Conservation (phyloP, 1,284 basidiomycete species). For the Cutaneotrichosporon dermatis region DNA sequence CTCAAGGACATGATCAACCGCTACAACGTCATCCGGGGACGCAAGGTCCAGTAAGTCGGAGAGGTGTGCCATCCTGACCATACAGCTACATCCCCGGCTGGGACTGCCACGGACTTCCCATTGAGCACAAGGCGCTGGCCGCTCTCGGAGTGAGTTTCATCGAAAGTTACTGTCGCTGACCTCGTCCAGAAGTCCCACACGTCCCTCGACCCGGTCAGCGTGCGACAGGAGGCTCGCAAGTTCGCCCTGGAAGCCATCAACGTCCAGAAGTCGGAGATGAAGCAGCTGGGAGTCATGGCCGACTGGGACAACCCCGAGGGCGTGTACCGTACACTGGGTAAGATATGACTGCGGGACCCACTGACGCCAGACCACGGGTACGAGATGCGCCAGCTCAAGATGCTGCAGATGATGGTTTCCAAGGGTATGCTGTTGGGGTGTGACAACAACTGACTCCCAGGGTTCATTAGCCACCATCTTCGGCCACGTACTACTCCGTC, state of each 20-base stretch:
- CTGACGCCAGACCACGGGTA: slow-evolving; percentile 66
- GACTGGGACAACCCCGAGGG: slow-evolving; percentile 69
- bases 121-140: slow-evolving; percentile 85
- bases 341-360: slow-evolving; percentile 26
- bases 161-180: neutral
- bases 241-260: slow-evolving; percentile 74
- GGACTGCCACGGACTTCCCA: slow-evolving; percentile 98
- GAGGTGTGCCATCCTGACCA: neutral
- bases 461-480: slow-evolving; percentile 70
- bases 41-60: slow-evolving; percentile 68
- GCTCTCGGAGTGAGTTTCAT: slow-evolving; percentile 59
- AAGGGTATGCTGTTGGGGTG: slow-evolving; percentile 64
- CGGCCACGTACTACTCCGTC: slow-evolving; percentile 95
- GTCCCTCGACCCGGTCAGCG: slow-evolving; percentile 59
- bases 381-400: slow-evolving; percentile 78
- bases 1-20: slow-evolving; percentile 94
- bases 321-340: slow-evolving; percentile 84
- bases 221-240: slow-evolving; percentile 66
- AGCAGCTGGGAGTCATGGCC: slow-evolving; percentile 83
- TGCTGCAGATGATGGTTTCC: slow-evolving; percentile 86
- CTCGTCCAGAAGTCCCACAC: slow-evolving; percentile 49
- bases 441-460: no score
- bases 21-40: slow-evolving; percentile 74
- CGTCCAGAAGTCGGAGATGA: slow-evolving; percentile 75
- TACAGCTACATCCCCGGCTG: slow-evolving; percentile 87